A percentile compares a stretch with the other conserved stretches of the same genome.
Evolutionary conservation across 2,329 filamentous ascomycete species (phyloP).

Genomic region (Fusarium newnesense): DNA sequence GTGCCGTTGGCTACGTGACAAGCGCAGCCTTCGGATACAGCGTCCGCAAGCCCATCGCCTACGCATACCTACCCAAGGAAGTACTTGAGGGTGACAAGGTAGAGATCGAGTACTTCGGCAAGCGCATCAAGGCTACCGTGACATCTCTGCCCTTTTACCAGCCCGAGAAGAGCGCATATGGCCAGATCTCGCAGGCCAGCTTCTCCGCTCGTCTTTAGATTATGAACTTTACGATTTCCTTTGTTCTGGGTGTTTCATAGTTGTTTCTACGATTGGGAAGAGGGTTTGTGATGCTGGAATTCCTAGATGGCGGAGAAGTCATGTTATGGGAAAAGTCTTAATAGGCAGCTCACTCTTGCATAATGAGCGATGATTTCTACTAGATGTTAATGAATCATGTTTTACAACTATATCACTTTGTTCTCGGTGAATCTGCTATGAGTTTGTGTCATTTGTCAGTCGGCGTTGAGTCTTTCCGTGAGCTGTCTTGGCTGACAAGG

Average conservation of each 20-base stretch:
- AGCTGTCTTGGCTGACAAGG: not conserved
- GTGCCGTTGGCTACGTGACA: constrained; percentile 66
- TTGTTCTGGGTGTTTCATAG: not conserved
- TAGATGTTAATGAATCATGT: constrained; percentile 22
- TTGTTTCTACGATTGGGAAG: not conserved
- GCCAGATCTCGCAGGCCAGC: not conserved
- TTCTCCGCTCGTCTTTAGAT: constrained; percentile 30
- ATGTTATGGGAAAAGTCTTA: constrained; percentile 5
- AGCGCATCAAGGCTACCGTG: constrained; percentile 63
- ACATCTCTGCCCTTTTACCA: constrained; percentile 54
- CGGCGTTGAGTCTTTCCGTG: not conserved
- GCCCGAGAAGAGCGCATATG: constrained; percentile 30
- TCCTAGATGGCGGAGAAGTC: not conserved
- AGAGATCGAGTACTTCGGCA: constrained; percentile 71
- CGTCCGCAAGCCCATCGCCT: constrained; percentile 67
- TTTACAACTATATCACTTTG: not conserved
- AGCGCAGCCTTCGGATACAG: constrained; percentile 70
- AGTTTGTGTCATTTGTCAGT: not conserved
- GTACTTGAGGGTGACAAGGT: constrained; percentile 60
- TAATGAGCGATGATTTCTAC: constrained; percentile 24
- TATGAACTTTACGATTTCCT: constrained; percentile 9
- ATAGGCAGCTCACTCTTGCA: constrained; percentile 21
- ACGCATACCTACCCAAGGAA: constrained; percentile 63
- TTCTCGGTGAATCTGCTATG: not conserved
- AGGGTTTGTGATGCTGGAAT: not conserved